phyloP scores from a whole-genome alignment of 106 monocot species.

The Agapanthus africanus region DNA sequence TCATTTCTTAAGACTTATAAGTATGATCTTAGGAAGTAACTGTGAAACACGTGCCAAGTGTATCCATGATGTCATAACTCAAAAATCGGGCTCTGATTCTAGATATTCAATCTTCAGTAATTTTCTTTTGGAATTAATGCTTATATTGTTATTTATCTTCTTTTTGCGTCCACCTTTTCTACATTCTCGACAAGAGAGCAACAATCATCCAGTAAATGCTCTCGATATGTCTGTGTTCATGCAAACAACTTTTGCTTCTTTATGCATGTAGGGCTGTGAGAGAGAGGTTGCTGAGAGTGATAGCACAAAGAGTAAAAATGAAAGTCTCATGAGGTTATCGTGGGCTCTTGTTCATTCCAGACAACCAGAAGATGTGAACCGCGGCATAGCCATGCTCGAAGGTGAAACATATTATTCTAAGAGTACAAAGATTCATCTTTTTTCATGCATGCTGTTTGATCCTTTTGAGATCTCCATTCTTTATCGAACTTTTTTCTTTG shows the following conservation, averaged over 20 bases:
- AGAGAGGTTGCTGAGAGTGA: slow-evolving; percentile 56
- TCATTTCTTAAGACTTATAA: too few relatives aligned
- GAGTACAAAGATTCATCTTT: background rate
- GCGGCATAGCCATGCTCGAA: slow-evolving; percentile 94
- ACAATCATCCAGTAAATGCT: background rate
- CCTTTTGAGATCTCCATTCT: background rate
- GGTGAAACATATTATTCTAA: slow-evolving; percentile 18
- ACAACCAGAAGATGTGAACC: slow-evolving; percentile 83
- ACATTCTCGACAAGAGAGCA: background rate
- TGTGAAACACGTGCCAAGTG: too few relatives aligned
- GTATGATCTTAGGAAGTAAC: too few relatives aligned
- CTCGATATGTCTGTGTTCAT: background rate
- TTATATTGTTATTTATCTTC: too few relatives aligned
- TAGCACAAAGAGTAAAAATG: slow-evolving; percentile 47
- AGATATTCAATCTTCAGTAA: too few relatives aligned
- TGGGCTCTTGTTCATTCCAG: slow-evolving; percentile 97
- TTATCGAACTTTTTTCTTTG: background rate
- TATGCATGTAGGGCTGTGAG: slow-evolving; percentile 65
- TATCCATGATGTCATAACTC: too few relatives aligned
- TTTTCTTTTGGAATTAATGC: too few relatives aligned
- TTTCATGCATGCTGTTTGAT: background rate
- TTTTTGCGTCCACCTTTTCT: too few relatives aligned
- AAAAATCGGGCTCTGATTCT: too few relatives aligned
- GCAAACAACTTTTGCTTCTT: background rate
- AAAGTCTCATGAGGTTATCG: slow-evolving; percentile 82